Evolutionary conservation across 768 basidiomycete species (phyloP), one percentile per base, ranked within the genome.

Genomic region (Dendrothele bispora): DNA sequence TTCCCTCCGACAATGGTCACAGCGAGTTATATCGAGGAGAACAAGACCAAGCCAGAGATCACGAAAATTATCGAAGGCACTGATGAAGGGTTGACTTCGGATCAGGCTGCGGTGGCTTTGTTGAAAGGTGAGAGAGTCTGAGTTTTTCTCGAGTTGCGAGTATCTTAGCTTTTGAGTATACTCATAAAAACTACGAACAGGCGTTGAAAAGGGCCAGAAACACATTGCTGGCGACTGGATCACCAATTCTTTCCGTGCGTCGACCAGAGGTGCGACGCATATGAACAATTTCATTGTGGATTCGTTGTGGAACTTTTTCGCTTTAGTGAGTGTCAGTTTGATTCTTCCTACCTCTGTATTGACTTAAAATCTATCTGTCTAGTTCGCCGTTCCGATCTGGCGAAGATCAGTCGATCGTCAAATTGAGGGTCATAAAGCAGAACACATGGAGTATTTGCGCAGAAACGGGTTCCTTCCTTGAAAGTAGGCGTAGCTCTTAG

Each of bases 1-100:
- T 85, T 91, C 67, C 91, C 94, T 0, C 77, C 77, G 1, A 90
- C 90, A 1, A 95, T 97, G 71, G 78, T 71, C 54, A 82, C 82
- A 0, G 85, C 90, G 0, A 91, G 92, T 0, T 88, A 73, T 51
- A 83, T 86, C 15, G 32, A 40, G 6, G 50, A 51, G 25, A 47
- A 30, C 62, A 77, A 75, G 57, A 77, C 73, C 7, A 95, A 95
- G 57, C 94, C 92, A 0, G 73, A 72, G 24, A 76, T 95, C 49
- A 82, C 82, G 8, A 74, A 75, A 42, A 82, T 84, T 53, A 84
- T 97, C 35, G 94, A 95, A 61, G 85, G 80, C 30, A 67, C 74
- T 0, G 92, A 93, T 59, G 74, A 71, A 22, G 82, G 84, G 0
- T 50, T 81, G 48, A 79, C 79, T 3, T 71, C 89, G 0, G 88